Percentiles rank a stretch among this genome's conserved stretches.
Conservation (phyloP, 2,329 filamentous ascomycete species). For the Parastagonospora avenae region DNA sequence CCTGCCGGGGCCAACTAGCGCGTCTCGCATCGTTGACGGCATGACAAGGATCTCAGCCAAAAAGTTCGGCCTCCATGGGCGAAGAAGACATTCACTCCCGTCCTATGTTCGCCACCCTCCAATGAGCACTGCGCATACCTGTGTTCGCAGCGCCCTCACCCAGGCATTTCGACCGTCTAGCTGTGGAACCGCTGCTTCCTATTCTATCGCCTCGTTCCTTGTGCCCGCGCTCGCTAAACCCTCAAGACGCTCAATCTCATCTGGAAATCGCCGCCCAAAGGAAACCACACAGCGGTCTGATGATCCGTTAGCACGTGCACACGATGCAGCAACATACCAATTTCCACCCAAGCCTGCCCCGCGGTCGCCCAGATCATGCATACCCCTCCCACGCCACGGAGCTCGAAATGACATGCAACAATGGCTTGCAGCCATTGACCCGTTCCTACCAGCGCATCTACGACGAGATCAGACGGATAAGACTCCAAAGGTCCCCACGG, state of each 20-base stretch:
- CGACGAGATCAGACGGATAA: conserved; percentile 17
- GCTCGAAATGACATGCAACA: conserved; percentile 31
- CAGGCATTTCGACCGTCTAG: conserved; percentile 41
- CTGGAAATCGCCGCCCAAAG: conserved; percentile 19
- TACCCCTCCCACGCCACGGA: conserved; percentile 26
- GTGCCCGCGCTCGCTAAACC: conserved; percentile 35
- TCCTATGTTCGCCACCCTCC: conserved; percentile 24
- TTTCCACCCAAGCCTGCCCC: conserved; percentile 14
- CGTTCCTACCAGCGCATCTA: conserved; percentile 43
- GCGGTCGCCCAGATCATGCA: conserved; percentile 13
- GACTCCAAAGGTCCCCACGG: conserved; percentile 14
- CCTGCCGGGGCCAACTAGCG: conserved; percentile 9
- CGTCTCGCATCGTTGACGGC: conserved; percentile 6
- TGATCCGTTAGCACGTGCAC: neutral
- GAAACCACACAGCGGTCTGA: conserved; percentile 3
- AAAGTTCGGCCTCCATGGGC: conserved; percentile 28
- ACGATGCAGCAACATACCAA: neutral
- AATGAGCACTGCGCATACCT: conserved; percentile 47
- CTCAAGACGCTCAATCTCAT: conserved; percentile 34
- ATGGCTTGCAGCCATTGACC: conserved; percentile 45
- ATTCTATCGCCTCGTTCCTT: conserved; percentile 41
- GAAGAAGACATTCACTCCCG: conserved; percentile 18
- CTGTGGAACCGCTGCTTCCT: conserved; percentile 22
- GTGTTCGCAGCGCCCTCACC: conserved; percentile 43
- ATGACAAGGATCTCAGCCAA: conserved; percentile 7